These are phyloP conservation scores for Maudiozyma barnettii DNA, from an alignment of 805 yeast genomes.

Conservation along the genomic window DNA sequence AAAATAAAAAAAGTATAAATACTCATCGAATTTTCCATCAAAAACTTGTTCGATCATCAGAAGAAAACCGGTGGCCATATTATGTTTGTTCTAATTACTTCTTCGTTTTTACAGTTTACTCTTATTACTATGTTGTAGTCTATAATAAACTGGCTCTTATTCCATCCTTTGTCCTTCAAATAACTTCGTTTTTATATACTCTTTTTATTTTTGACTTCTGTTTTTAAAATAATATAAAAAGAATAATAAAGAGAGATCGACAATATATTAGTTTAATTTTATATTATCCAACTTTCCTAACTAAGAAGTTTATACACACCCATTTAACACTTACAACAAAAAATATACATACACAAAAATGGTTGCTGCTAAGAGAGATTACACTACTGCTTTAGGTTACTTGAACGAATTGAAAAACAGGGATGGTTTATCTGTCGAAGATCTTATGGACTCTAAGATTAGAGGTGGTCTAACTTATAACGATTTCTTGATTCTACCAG, in stretches of 20 bases:
- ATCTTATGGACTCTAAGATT: slow-evolving; percentile 78
- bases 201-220: neutral
- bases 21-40: slow-evolving; percentile 2
- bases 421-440: slow-evolving; percentile 79
- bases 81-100: neutral
- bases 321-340: no score
- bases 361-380: slow-evolving; percentile 30
- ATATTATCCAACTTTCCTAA: neutral
- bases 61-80: neutral
- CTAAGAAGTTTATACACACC: no score
- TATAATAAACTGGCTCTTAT: neutral
- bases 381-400: slow-evolving; percentile 55
- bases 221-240: neutral
- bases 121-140: neutral
- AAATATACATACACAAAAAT: no score
- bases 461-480: slow-evolving; percentile 98
- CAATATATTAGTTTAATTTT: no score
- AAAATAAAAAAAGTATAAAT: slow-evolving; percentile 5
- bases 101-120: neutral
- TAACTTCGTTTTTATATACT: neutral
- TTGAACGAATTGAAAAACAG: slow-evolving; percentile 54
- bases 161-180: neutral
- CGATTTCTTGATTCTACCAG: slow-evolving; percentile 91
- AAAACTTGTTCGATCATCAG: neutral
- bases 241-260: neutral